These are phyloP conservation scores for Pistacia atlantica DNA, from an alignment of 345 rosid genomes.

Conservation along the genomic window DNA sequence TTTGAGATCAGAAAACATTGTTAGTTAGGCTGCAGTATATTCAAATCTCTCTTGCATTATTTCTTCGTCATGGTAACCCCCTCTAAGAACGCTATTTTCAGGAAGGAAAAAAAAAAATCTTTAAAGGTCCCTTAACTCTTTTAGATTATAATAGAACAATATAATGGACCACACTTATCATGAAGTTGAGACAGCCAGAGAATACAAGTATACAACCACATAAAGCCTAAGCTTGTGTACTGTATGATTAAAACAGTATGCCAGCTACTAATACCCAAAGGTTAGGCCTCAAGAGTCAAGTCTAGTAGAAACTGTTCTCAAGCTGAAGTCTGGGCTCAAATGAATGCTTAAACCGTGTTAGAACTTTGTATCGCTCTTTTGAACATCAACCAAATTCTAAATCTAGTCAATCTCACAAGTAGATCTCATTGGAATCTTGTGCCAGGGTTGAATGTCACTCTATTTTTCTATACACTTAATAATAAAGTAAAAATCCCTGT, in stretches of 20 bases:
- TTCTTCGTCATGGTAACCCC: not conserved
- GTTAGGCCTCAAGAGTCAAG: too few species aligned
- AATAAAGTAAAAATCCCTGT: not conserved
- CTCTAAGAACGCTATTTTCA: not conserved
- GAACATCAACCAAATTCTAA: not conserved
- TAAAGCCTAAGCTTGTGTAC: not conserved
- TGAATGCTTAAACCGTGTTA: not conserved
- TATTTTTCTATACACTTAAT: not conserved
- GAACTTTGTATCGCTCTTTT: not conserved
- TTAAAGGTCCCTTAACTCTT: not conserved
- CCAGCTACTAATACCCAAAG: not conserved
- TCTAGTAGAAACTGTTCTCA: not conserved
- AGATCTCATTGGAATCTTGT: not conserved
- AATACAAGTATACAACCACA: not conserved
- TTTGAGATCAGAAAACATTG: not conserved
- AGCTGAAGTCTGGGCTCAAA: not conserved
- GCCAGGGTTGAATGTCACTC: too few species aligned
- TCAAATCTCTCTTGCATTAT: not conserved
- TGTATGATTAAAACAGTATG: not conserved
- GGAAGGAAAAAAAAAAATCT: not conserved
- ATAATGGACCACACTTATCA: not conserved
- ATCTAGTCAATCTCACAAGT: not conserved
- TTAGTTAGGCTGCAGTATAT: not conserved
- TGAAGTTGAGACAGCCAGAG: not conserved
- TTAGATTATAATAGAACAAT: too few species aligned